Conservation (phyloP, 179 eudicot species). For the Spinacia oleracea region DNA sequence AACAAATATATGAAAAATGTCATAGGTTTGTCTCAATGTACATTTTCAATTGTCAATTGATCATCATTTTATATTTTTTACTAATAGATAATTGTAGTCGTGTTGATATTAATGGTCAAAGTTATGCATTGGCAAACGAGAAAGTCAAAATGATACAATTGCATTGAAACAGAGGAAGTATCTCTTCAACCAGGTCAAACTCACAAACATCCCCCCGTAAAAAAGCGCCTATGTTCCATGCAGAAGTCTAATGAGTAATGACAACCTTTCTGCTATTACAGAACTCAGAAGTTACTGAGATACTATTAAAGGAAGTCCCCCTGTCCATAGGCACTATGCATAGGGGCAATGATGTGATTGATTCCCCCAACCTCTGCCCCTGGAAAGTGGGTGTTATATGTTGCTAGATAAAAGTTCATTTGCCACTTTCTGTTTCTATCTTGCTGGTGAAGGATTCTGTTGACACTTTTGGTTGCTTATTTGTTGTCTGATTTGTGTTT, state of each 20-base stretch:
- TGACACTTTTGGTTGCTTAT: background rate
- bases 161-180: no score
- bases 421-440: background rate
- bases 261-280: background rate
- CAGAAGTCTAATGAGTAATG: background rate
- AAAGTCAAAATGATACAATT: no score
- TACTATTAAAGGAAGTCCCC: background rate
- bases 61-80: no score
- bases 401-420: background rate
- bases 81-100: no score
- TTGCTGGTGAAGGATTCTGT: background rate
- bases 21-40: no score
- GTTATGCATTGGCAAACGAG: no score
- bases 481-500: slow-evolving; percentile 16
- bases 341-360: background rate
- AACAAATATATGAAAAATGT: no score
- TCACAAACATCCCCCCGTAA: background rate
- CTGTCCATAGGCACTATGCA: background rate
- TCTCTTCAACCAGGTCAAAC: background rate
- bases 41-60: no score
- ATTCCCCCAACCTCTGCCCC: background rate
- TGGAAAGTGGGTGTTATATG: background rate
- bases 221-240: background rate
- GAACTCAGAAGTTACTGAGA: background rate
- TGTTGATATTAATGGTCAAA: no score